phyloP scores from a whole-genome alignment of 2,329 filamentous ascomycete species.

The Penicillium oxalicum region DNA sequence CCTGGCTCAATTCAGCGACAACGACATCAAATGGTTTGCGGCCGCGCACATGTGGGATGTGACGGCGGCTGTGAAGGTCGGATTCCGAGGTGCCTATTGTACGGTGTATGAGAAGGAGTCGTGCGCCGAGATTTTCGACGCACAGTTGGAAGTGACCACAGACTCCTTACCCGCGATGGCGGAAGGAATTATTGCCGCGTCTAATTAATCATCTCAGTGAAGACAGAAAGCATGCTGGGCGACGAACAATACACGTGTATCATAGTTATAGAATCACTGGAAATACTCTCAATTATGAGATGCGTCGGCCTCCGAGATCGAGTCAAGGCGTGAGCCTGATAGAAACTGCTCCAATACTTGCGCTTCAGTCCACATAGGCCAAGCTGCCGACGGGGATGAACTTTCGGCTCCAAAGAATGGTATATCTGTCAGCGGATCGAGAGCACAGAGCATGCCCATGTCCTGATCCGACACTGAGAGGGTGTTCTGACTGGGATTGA shows the following conservation, averaged over 20 bases:
- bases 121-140: conserved; percentile 46
- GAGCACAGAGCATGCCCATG: conserved; percentile 4
- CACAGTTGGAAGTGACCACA: conserved; percentile 48
- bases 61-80: conserved; percentile 46
- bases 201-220: neutral
- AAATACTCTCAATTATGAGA: too few species aligned
- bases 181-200: conserved; percentile 22
- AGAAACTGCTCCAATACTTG: conserved; percentile 20
- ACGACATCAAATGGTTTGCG: conserved; percentile 49
- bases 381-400: conserved; percentile 8
- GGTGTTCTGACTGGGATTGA: neutral
- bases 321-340: neutral
- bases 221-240: too few species aligned
- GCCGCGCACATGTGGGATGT: conserved; percentile 59
- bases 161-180: conserved; percentile 47
- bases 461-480: neutral
- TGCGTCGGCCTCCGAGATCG: neutral
- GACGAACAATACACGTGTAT: too few species aligned
- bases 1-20: conserved; percentile 37
- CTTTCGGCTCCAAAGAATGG: conserved; percentile 13
- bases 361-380: conserved; percentile 17
- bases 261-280: too few species aligned
- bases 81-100: conserved; percentile 51
- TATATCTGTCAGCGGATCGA: conserved; percentile 11
- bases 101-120: conserved; percentile 49